Base-by-base conservation (phyloP, 2,329 filamentous ascomycete species). In the Calonectria crousiana region DNA sequence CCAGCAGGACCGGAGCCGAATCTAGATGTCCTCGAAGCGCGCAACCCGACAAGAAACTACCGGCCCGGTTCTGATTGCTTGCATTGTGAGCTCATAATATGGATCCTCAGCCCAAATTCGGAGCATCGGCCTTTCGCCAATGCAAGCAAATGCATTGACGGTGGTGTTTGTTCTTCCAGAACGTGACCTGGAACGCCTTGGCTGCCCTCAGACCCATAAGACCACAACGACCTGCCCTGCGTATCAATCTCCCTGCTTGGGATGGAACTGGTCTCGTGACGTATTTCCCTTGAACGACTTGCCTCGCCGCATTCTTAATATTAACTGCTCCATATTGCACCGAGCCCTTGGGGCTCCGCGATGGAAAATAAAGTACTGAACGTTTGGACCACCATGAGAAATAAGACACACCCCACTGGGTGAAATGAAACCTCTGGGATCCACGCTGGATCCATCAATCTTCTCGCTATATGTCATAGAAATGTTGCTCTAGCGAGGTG, bases 51-150 rank as follows among this genome's bases (percentile, higher is more conserved):
- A 28, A 66, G 64, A 52, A 53, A 58, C 56, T 36, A 44, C 70
- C 70, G 70, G 53, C 53, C 65, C 65, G 65, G 70, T 62, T 44
- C 52, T 53, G 70, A 66, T 44, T 52, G 34, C 70, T 72, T 44
- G 62, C 38, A 65, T 65, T 6, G 10, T 23, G 30, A 49, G 30
- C 10, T 16, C 26, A 16, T 32, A 34, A 49, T 49, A 20, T 28
- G 60, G 30, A 34, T n/a, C 18, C 30, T 44, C 16, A 41, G 26
- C 4, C 23, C 38, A 26, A 60, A 38, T n/a, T 28, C 36, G 36
- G 56, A 16, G 18, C 34, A 38, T 62, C 34, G 32, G 23, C 38
- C 8, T 41, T 18, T 41, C n/a, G 32, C 23, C 38, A 18, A 62
- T 38, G 44, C 44, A 47, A 11, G 56, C 34, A 41, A 32, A 36